Conservation (phyloP, 139 green algal genomes). For the Trebouxia sp. region DNA sequence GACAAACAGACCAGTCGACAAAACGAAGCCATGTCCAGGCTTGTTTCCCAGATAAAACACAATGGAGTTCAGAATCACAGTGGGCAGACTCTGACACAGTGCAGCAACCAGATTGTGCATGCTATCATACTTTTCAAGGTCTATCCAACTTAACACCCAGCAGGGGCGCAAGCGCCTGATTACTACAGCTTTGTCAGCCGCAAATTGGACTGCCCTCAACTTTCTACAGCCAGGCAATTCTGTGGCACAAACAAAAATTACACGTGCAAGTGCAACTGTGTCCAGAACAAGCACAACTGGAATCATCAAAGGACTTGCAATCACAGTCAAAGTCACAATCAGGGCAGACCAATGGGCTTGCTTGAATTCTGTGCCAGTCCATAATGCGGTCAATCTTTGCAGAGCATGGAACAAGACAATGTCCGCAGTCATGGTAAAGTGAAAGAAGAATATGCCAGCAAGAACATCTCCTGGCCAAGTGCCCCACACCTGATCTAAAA, state of each 20-base stretch:
- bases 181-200: background rate
- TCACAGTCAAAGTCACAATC: too few species aligned
- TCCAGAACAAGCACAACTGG: background rate
- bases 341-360: too few species aligned
- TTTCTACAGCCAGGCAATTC: too few species aligned
- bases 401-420: background rate
- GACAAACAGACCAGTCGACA: background rate
- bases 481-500: background rate
- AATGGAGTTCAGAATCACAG: background rate
- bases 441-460: background rate
- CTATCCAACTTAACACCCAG: background rate
- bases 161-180: too few species aligned
- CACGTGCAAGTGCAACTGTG: background rate
- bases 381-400: too few species aligned
- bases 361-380: too few species aligned
- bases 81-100: background rate
- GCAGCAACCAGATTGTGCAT: background rate
- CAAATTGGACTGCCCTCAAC: background rate
- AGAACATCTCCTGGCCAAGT: background rate
- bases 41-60: background rate
- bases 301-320: slow-evolving; percentile 3
- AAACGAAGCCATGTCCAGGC: background rate
- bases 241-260: background rate
- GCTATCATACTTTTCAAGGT: background rate
- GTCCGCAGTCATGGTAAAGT: background rate